These are phyloP conservation scores for Exserohilum turcica DNA, from an alignment of 2,329 filamentous ascomycete species.

Conservation along the genomic window DNA sequence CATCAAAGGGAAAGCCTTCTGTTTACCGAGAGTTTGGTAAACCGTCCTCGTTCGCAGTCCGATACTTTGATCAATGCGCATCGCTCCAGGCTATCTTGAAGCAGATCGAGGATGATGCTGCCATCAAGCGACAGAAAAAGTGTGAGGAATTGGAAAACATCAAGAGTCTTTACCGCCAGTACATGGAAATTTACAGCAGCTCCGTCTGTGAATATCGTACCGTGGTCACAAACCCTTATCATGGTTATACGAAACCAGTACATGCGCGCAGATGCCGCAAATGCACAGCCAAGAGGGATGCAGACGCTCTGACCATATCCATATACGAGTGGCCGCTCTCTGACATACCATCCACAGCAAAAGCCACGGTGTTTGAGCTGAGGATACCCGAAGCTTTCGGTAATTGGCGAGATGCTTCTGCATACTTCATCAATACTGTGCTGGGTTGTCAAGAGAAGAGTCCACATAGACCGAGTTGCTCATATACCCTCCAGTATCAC, in stretches of 20 bases:
- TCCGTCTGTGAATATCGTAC: slow-evolving; percentile 18
- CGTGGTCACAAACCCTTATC: background rate
- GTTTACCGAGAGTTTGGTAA: slow-evolving; percentile 50
- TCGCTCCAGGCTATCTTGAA: slow-evolving; percentile 46
- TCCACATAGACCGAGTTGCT: background rate
- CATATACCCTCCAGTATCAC: slow-evolving; percentile 23
- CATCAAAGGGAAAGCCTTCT: slow-evolving; percentile 26
- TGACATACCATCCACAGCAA: slow-evolving; percentile 29
- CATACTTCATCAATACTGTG: slow-evolving; percentile 51
- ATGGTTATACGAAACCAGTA: slow-evolving; percentile 6
- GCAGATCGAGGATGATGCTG: slow-evolving; percentile 51
- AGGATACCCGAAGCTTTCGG: slow-evolving; percentile 49
- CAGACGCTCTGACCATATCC: slow-evolving; percentile 51
- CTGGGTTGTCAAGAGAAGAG: slow-evolving; percentile 30
- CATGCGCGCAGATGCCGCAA: slow-evolving; percentile 21
- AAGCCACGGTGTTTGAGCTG: slow-evolving; percentile 61
- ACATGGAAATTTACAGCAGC: slow-evolving; percentile 19
- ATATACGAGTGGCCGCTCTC: slow-evolving; percentile 65
- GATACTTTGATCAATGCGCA: slow-evolving; percentile 55
- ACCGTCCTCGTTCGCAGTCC: slow-evolving; percentile 52
- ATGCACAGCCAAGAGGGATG: slow-evolving; percentile 44
- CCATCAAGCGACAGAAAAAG: slow-evolving; percentile 21
- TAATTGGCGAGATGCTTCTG: slow-evolving; percentile 57
- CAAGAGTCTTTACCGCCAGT: slow-evolving; percentile 15
- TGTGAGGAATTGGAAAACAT: slow-evolving; percentile 22